These are phyloP conservation scores for Rhizoctonia solani DNA, from an alignment of 1,284 basidiomycete species.

Conservation along the genomic window DNA sequence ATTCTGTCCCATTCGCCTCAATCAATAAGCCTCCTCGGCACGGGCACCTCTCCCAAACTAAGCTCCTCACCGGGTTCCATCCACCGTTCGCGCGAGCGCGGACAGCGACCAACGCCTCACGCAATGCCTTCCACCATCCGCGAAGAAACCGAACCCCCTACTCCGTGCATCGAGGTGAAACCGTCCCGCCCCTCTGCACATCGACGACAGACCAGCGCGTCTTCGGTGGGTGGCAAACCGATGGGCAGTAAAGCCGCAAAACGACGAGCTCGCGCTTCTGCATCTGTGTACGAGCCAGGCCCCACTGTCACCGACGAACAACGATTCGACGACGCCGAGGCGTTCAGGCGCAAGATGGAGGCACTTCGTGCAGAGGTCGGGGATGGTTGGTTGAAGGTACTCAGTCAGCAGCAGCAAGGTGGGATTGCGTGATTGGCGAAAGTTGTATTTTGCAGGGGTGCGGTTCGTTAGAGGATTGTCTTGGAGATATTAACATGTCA, in stretches of 20 bases:
- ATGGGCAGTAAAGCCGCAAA: conserved; percentile 40
- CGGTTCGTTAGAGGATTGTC: too few species aligned
- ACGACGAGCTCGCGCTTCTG: conserved; percentile 62
- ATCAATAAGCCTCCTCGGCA: not conserved
- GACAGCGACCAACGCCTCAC: conserved; percentile 11
- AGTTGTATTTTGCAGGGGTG: too few species aligned
- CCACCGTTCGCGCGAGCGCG: too few species aligned
- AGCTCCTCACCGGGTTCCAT: not conserved
- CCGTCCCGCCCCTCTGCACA: not conserved
- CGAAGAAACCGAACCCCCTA: conserved; percentile 24
- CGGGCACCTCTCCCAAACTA: not conserved
- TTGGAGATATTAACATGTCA: too few species aligned
- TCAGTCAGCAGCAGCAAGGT: conserved; percentile 56
- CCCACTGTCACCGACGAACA: conserved; percentile 37
- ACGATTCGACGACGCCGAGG: conserved; percentile 58
- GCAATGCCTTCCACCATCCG: conserved; percentile 15
- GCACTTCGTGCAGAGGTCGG: conserved; percentile 82
- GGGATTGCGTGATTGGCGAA: conserved; percentile 25
- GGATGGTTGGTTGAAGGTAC: conserved; percentile 83
- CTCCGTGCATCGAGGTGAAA: too few species aligned
- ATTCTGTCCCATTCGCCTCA: conserved; percentile 25
- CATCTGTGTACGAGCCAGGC: conserved; percentile 56
- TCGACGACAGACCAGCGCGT: conserved; percentile 17
- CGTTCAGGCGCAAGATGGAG: conserved; percentile 77
- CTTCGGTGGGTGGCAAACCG: conserved; percentile 23